phyloP scores from a whole-genome alignment of 2,329 filamentous ascomycete genomes.

The Colletotrichum falcatum region DNA sequence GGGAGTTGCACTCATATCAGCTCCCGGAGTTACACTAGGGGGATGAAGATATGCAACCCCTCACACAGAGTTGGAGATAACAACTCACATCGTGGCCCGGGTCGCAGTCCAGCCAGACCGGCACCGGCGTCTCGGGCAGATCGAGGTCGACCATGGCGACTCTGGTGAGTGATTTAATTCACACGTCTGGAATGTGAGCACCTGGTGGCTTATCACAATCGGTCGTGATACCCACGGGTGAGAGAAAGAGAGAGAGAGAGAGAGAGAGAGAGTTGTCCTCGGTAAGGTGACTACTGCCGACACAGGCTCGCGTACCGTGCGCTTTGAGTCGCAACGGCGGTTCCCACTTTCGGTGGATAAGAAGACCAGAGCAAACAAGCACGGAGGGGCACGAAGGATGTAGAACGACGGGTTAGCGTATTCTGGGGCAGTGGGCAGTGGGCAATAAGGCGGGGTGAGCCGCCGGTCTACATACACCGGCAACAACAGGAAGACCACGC shows the following conservation, averaged over 20 bases:
- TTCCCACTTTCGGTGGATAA: constrained; percentile 39
- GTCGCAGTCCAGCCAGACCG: constrained; percentile 72
- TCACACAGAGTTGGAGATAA: constrained; percentile 20
- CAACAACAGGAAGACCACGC: background rate
- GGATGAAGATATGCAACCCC: constrained; percentile 4
- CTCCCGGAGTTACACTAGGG: background rate
- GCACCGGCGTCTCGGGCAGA: constrained; percentile 51
- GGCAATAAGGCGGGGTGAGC: constrained; percentile 19
- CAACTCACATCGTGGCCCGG: constrained; percentile 74
- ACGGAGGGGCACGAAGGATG: constrained; percentile 20
- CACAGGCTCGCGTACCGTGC: constrained; percentile 24
- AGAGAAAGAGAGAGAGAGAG: too few relatives aligned
- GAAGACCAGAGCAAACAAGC: constrained; percentile 30
- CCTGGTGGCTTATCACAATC: background rate
- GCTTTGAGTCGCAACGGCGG: constrained; percentile 16
- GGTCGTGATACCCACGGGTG: background rate
- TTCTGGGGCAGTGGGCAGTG: constrained; percentile 23
- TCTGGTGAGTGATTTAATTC: constrained; percentile 41
- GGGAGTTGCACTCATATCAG: background rate
- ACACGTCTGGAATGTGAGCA: background rate
- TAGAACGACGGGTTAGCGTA: background rate
- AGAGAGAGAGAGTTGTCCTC: constrained; percentile 20
- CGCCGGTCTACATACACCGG: constrained; percentile 1
- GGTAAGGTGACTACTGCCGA: constrained; percentile 8
- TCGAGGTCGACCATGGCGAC: constrained; percentile 42